phyloP scores from a whole-genome alignment of 179 eudicot species.

The Spinacia oleracea region DNA sequence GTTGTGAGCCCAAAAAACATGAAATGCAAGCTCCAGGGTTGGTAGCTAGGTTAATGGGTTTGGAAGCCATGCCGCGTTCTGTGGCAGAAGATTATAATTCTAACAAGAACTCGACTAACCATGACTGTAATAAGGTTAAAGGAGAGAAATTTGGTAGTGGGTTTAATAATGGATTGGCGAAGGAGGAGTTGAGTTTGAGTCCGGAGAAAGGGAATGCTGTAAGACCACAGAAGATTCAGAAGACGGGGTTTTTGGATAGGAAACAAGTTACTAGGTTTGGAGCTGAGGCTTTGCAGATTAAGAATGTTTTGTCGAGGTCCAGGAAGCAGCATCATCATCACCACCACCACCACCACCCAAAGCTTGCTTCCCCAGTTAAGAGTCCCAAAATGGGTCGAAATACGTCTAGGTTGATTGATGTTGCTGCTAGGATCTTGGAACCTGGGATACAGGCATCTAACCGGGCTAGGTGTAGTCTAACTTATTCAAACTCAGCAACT shows the following conservation, averaged over 20 bases:
- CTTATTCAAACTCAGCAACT: slow-evolving; percentile 42
- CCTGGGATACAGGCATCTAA: slow-evolving; percentile 71
- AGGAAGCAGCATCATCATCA: slow-evolving; percentile 51
- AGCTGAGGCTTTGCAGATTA: slow-evolving; percentile 72
- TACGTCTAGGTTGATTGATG: slow-evolving; percentile 71
- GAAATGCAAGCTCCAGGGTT: slow-evolving; percentile 66
- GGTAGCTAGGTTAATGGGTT: slow-evolving; percentile 97
- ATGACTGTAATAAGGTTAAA: slow-evolving; percentile 20
- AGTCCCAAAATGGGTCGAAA: slow-evolving; percentile 63
- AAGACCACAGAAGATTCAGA: slow-evolving; percentile 89
- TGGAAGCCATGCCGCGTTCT: slow-evolving; percentile 81
- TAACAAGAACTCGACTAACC: slow-evolving; percentile 30
- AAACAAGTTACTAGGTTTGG: slow-evolving; percentile 67
- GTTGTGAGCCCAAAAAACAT: slow-evolving; percentile 40
- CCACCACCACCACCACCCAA: slow-evolving; percentile 33
- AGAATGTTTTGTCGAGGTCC: slow-evolving; percentile 69
- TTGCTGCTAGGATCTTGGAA: slow-evolving; percentile 83
- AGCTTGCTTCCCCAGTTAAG: slow-evolving; percentile 67
- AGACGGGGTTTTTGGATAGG: slow-evolving; percentile 60
- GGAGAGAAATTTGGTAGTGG: slow-evolving; percentile 29
- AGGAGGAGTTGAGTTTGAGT: slow-evolving; percentile 25
- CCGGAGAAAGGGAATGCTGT: slow-evolving; percentile 44
- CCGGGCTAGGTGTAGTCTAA: slow-evolving; percentile 63
- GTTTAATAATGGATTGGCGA: slow-evolving; percentile 9
- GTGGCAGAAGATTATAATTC: slow-evolving; percentile 35